A percentile compares a stretch with the other conserved stretches of the same genome.
Evolutionary conservation across 768 basidiomycete species (phyloP).

Genomic region (Leccinellum luteum): DNA sequence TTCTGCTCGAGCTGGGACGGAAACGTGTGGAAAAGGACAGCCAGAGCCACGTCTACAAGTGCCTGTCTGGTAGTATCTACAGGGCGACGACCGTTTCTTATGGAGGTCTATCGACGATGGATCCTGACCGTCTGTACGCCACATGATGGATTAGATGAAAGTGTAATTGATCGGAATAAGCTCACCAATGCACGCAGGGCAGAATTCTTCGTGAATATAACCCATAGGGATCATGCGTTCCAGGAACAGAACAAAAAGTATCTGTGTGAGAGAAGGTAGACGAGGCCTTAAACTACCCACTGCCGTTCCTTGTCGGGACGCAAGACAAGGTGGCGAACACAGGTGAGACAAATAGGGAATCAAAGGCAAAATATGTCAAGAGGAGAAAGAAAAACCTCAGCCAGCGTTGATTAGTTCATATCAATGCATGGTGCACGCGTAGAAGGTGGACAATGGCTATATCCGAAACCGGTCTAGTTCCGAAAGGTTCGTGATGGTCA

Average conservation of each 20-base stretch:
- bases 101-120: not conserved
- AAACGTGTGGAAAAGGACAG: constrained; percentile 26
- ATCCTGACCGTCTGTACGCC: constrained; percentile 12
- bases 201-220: constrained; percentile 15
- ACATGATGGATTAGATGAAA: constrained; percentile 8
- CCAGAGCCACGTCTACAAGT: constrained; percentile 26
- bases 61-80: constrained; percentile 27
- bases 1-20: constrained; percentile 9
- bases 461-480: constrained; percentile 38
- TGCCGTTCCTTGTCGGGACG: constrained; percentile 26
- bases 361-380: constrained; percentile 16
- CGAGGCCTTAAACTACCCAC: constrained; percentile 10
- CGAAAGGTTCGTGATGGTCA: constrained; percentile 16
- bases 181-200: constrained; percentile 17
- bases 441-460: constrained; percentile 30
- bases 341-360: constrained; percentile 22
- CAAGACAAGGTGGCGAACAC: constrained; percentile 37
- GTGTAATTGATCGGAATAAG: not conserved
- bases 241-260: constrained; percentile 2
- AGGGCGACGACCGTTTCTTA: constrained; percentile 12
- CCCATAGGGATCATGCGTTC: constrained; percentile 9
- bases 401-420: constrained; percentile 15
- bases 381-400: not conserved
- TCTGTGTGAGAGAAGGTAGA: not conserved
- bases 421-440: constrained; percentile 14